Conservation (phyloP, 257 asterid species). For the Buddleja alternifolia region DNA sequence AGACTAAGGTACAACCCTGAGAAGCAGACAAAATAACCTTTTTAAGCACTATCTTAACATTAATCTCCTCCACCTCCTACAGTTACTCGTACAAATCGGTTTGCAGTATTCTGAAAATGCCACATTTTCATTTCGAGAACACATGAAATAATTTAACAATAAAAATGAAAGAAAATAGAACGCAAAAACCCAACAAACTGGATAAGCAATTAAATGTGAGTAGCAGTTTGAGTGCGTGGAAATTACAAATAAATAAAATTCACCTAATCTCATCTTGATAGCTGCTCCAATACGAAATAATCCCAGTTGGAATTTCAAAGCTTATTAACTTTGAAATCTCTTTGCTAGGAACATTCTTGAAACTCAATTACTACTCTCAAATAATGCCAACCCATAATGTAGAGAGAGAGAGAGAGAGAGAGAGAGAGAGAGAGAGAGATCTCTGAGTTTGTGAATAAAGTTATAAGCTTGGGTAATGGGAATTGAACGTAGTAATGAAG, state of each 20-base stretch:
- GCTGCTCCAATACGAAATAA: slow-evolving; percentile 29
- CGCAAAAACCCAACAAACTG: slow-evolving; percentile 8
- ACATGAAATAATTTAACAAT: background rate
- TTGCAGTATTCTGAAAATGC: background rate
- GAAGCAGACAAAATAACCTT: slow-evolving; percentile 12
- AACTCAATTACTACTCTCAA: slow-evolving; percentile 31
- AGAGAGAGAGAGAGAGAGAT: slow-evolving; percentile 30
- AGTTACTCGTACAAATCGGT: background rate
- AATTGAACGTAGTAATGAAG: slow-evolving; percentile 37
- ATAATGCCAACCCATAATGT: slow-evolving; percentile 36
- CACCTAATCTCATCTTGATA: slow-evolving; percentile 67
- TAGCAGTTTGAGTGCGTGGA: background rate
- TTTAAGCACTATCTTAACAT: background rate
- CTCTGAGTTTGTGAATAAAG: no score
- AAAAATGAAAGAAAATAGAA: background rate
- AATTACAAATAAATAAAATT: slow-evolving; percentile 15
- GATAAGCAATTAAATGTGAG: slow-evolving; percentile 18
- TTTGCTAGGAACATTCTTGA: slow-evolving; percentile 39
- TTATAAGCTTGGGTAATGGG: slow-evolving; percentile 43
- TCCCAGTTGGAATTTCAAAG: slow-evolving; percentile 29
- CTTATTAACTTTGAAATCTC: slow-evolving; percentile 21
- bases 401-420: slow-evolving; percentile 12
- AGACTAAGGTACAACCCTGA: slow-evolving; percentile 32
- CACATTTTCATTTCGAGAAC: background rate
- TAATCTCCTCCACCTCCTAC: background rate